Evolutionary conservation across 495 filamentous ascomycete genomes (phyloP).

Genomic region (Daldinia grandis): DNA sequence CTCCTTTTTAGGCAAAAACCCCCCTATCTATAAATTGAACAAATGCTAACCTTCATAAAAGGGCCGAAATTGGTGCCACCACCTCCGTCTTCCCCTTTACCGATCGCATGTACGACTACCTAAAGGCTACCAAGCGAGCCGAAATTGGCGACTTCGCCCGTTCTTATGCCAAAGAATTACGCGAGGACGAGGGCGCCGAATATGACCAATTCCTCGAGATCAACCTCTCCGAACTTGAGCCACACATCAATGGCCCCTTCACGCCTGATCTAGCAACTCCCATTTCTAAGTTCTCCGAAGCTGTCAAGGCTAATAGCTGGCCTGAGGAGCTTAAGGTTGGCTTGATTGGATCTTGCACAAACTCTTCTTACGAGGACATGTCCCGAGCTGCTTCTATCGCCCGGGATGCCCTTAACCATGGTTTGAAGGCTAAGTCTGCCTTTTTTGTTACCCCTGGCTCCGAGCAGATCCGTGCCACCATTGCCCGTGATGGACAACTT

Average conservation of each 20-base stretch:
- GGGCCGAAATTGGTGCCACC: conserved; percentile 93
- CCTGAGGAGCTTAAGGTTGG: conserved; percentile 97
- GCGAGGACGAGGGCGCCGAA: conserved; percentile 90
- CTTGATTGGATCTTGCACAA: conserved; percentile 97
- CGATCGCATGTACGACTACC: conserved; percentile 96
- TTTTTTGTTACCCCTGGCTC: conserved; percentile 97
- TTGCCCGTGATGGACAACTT: conserved; percentile 93
- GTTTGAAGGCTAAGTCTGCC: conserved; percentile 89
- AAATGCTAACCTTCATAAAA: not conserved
- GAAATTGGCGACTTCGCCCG: conserved; percentile 91
- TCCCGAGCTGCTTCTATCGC: conserved; percentile 93
- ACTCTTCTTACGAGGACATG: conserved; percentile 99
- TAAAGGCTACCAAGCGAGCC: conserved; percentile 88
- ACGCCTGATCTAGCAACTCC: conserved; percentile 99
- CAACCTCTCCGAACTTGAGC: conserved; percentile 93
- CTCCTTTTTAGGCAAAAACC: not conserved
- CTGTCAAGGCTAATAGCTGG: conserved; percentile 94
- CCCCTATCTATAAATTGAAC: not conserved
- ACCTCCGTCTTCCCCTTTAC: conserved; percentile 99
- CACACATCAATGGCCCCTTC: conserved; percentile 99
- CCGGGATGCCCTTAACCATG: conserved; percentile 91
- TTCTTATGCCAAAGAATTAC: conserved; percentile 83
- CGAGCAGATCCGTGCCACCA: conserved; percentile 97
- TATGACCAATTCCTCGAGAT: conserved; percentile 97
- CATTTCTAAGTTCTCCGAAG: conserved; percentile 95